phyloP scores from a whole-genome alignment of 2,329 filamentous ascomycete genomes.

The Akanthomyces muscarius region DNA sequence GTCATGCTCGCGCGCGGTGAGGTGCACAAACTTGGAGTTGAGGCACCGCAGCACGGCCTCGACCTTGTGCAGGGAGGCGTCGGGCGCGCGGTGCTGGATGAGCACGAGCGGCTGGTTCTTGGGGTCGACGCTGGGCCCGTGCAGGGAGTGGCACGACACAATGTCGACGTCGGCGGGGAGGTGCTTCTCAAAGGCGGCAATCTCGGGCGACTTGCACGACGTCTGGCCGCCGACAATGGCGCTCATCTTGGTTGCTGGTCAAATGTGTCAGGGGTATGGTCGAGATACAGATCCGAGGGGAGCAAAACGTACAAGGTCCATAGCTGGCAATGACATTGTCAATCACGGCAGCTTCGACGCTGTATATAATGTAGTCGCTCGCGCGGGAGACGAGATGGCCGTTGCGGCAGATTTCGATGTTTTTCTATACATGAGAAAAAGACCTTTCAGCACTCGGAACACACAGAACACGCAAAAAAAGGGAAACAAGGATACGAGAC shows the following conservation, averaged over 20 bases:
- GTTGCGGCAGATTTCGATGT: constrained; percentile 85
- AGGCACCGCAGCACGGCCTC: constrained; percentile 79
- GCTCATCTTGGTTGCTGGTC: constrained; percentile 81
- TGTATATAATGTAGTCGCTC: constrained; percentile 99
- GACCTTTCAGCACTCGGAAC: constrained; percentile 46
- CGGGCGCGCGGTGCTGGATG: constrained; percentile 85
- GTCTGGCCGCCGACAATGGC: constrained; percentile 97
- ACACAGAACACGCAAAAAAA: constrained; percentile 19
- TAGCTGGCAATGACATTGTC: constrained; percentile 81
- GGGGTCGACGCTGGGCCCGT: constrained; percentile 86
- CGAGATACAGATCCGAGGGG: neutral
- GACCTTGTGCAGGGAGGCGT: constrained; percentile 72
- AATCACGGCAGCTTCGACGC: constrained; percentile 90
- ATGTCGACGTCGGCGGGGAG: constrained; percentile 88
- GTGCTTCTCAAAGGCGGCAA: constrained; percentile 85
- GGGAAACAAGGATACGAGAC: constrained; percentile 19
- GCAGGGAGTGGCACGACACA: constrained; percentile 92
- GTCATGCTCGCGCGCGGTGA: constrained; percentile 85
- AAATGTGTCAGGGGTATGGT: constrained; percentile 18
- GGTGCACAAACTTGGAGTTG: constrained; percentile 78
- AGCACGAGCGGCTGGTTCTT: constrained; percentile 87
- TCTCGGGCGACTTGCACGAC: constrained; percentile 96
- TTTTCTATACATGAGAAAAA: constrained; percentile 52
- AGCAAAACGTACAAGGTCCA: constrained; percentile 71
- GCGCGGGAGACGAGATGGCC: constrained; percentile 92